These are phyloP conservation scores for Puya raimondii DNA, from an alignment of 176 grass and related monocot species.

Conservation along the genomic window DNA sequence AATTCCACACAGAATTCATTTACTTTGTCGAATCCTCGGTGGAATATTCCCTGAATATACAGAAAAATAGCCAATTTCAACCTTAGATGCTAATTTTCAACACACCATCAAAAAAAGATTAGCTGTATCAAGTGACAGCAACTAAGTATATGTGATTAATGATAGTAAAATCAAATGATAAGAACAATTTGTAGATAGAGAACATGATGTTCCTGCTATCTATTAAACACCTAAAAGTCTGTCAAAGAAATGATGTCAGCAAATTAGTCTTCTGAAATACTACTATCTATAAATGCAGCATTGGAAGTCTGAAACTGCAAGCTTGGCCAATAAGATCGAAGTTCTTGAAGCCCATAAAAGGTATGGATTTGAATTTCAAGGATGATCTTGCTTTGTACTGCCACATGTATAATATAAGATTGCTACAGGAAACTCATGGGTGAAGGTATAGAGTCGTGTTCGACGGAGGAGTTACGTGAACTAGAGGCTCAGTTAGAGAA, in stretches of 20 bases:
- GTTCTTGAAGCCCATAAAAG: conserved; percentile 41
- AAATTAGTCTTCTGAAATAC: background rate
- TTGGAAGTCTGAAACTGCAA: conserved; percentile 39
- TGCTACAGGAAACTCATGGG: conserved; percentile 57
- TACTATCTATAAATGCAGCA: conserved; percentile 21
- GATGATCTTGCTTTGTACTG: background rate
- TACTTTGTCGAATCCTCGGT: too few relatives aligned
- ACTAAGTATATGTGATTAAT: too few relatives aligned
- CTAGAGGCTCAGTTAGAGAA: conserved; percentile 53
- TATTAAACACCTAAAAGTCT: background rate
- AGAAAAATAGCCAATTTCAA: too few relatives aligned
- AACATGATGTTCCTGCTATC: background rate
- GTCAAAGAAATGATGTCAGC: background rate
- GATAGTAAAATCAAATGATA: too few relatives aligned
- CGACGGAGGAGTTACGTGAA: conserved; percentile 50
- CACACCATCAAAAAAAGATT: too few relatives aligned
- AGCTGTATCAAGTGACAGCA: too few relatives aligned
- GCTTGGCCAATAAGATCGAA: conserved; percentile 49
- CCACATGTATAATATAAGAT: background rate
- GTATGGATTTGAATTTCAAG: conserved; percentile 22
- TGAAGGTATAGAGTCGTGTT: conserved; percentile 46
- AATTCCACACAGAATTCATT: too few relatives aligned
- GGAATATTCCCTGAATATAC: too few relatives aligned
- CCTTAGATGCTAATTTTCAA: too few relatives aligned
- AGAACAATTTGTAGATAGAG: too few relatives aligned